phyloP scores from a whole-genome alignment of 106 monocot species.

The Cymbidium sinense region DNA sequence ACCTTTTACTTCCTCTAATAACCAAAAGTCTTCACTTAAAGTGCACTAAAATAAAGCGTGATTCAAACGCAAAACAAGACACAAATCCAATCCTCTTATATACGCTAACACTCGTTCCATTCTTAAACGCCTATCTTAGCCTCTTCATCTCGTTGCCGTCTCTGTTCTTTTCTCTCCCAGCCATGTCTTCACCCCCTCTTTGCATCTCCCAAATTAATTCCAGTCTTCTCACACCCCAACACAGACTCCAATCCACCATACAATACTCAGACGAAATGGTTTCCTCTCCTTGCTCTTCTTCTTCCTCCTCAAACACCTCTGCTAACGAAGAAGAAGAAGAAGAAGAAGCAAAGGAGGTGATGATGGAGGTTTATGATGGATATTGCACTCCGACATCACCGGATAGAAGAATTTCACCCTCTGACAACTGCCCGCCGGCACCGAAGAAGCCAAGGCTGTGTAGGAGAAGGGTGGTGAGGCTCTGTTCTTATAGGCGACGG shows the following conservation, averaged over 20 bases:
- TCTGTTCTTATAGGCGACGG: neutral
- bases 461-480: neutral
- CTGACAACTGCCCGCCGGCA: neutral
- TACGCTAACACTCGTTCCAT: too few relatives aligned
- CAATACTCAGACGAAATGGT: too few relatives aligned
- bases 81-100: too few relatives aligned
- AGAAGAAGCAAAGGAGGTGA: neutral
- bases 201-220: neutral
- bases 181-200: neutral
- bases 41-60: too few relatives aligned
- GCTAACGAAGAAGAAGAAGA: neutral
- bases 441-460: neutral
- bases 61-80: too few relatives aligned
- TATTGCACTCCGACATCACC: neutral
- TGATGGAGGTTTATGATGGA: neutral
- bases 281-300: slow-evolving; percentile 6
- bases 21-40: too few relatives aligned
- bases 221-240: neutral
- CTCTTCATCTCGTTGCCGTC: too few relatives aligned
- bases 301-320: neutral
- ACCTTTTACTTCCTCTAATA: too few relatives aligned
- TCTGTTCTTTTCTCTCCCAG: neutral
- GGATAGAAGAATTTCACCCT: neutral
- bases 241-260: too few relatives aligned
- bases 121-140: too few relatives aligned